Evolutionary conservation across 768 basidiomycete species (phyloP), one percentile per base, ranked within the genome.

Genomic region (Mycena haematopus): DNA sequence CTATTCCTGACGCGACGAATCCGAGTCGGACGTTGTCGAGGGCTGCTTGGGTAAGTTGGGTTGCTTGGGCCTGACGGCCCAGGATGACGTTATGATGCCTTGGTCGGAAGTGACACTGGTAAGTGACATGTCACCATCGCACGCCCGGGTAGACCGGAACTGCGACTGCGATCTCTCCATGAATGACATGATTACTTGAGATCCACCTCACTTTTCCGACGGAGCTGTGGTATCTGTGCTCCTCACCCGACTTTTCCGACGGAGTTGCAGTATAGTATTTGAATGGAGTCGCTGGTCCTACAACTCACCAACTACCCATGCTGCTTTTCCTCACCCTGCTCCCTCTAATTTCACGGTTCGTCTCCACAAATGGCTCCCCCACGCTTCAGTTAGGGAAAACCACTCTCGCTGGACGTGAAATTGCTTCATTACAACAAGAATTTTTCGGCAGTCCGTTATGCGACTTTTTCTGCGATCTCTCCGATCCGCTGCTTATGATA

Each of bases 41-140:
- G 50, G 67, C 71, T n/a, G 77, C 79, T 2, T 80, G 79, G 79
- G 54, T n/a, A n/a, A n/a, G n/a, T n/a, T n/a, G n/a, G n/a, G n/a
- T n/a, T n/a, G n/a, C n/a, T n/a, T n/a, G n/a, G n/a, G n/a, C n/a
- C n/a, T n/a, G n/a, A n/a, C n/a, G n/a, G n/a, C n/a, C n/a, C n/a
- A n/a, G n/a, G n/a, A n/a, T n/a, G n/a, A n/a, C n/a, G n/a, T n/a
- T n/a, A n/a, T n/a, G n/a, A n/a, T n/a, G n/a, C 29, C 29, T 31
- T 31, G 29, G 9, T 31, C 9, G 29, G 6, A 4, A n/a, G n/a
- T n/a, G n/a, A 31, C 29, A n/a, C n/a, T n/a, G n/a, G n/a, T n/a
- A 9, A 31, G 29, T 31, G 29, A 14, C 17, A 6, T n/a, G n/a
- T n/a, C 36, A 38, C 14, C 6, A 38, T 42, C 40, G 6, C 40